Evolutionary conservation across 2,329 filamentous ascomycete genomes (phyloP).

Genomic region (Hypomyces rosellus): DNA sequence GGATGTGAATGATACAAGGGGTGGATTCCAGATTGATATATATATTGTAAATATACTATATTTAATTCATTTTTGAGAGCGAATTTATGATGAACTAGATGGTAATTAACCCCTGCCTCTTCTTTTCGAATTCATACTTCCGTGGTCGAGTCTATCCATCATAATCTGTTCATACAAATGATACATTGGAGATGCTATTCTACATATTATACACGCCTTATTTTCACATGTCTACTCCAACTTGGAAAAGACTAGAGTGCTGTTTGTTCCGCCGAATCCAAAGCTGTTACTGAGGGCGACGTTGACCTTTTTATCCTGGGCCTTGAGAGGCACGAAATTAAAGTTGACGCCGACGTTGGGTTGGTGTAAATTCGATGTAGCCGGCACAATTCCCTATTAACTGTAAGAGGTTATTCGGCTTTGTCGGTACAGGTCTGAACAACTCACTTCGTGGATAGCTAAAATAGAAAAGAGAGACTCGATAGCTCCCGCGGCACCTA

Average conservation of each 20-base stretch:
- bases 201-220: too few species aligned
- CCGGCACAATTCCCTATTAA: conserved; percentile 66
- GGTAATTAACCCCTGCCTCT: too few species aligned
- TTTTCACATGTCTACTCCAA: conserved; percentile 7
- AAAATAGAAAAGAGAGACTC: conserved; percentile 83
- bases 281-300: conserved; percentile 92
- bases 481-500: conserved; percentile 85
- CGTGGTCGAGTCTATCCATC: too few species aligned
- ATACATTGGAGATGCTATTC: too few species aligned
- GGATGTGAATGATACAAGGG: too few species aligned
- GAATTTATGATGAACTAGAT: too few species aligned
- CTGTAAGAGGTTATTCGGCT: conserved; percentile 4
- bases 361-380: conserved; percentile 74
- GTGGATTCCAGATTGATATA: too few species aligned
- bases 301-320: conserved; percentile 64
- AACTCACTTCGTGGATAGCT: conserved; percentile 67
- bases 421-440: neutral
- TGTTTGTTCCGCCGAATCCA: conserved; percentile 95
- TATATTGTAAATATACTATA: too few species aligned
- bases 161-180: too few species aligned
- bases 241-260: conserved; percentile 69
- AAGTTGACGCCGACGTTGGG: conserved; percentile 64
- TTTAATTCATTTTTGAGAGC: too few species aligned
- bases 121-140: too few species aligned
- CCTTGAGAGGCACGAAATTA: conserved; percentile 71